phyloP scores from a whole-genome alignment of 1,284 basidiomycete species.

The Erythrobasidium hasegawianum region DNA sequence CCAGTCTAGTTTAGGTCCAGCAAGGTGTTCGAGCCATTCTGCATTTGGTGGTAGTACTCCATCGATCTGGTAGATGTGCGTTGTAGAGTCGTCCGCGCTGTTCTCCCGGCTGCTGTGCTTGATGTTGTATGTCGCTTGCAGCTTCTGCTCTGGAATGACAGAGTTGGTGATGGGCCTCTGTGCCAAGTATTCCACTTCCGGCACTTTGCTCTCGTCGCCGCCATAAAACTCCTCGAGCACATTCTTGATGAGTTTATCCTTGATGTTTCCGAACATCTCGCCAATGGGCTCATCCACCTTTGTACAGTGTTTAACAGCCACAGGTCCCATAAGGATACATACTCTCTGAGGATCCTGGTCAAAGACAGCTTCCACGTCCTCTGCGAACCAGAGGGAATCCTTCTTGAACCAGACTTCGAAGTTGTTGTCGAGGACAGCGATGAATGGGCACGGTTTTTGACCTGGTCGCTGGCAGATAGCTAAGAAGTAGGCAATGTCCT shows the following conservation, averaged over 20 bases:
- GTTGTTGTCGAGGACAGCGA: conserved; percentile 86
- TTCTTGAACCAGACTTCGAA: conserved; percentile 99
- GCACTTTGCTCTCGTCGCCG: conserved; percentile 73
- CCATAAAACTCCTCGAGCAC: conserved; percentile 77
- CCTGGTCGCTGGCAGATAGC: conserved; percentile 89
- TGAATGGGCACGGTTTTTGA: conserved; percentile 98
- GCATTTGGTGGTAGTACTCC: conserved; percentile 47
- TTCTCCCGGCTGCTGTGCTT: conserved; percentile 43
- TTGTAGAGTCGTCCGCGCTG: conserved; percentile 33
- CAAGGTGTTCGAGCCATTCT: conserved; percentile 79
- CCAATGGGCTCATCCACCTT: conserved; percentile 87
- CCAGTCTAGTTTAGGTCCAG: conserved; percentile 78
- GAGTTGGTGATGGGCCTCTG: conserved; percentile 21
- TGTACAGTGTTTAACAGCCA: conserved; percentile 82
- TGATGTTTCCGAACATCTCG: conserved; percentile 84
- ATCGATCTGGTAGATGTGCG: conserved; percentile 45
- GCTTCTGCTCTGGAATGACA: conserved; percentile 40
- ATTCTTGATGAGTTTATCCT: conserved; percentile 68
- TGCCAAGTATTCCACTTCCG: conserved; percentile 81
- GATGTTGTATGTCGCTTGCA: conserved; percentile 54
- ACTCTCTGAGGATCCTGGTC: conserved; percentile 97
- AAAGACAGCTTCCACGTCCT: conserved; percentile 97
- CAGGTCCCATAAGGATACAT: conserved; percentile 93
- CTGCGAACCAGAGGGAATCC: conserved; percentile 69
- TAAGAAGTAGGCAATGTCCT: conserved; percentile 93